Conservation (phyloP, 2,329 filamentous ascomycete genomes). For the Aspergillus sp. region DNA sequence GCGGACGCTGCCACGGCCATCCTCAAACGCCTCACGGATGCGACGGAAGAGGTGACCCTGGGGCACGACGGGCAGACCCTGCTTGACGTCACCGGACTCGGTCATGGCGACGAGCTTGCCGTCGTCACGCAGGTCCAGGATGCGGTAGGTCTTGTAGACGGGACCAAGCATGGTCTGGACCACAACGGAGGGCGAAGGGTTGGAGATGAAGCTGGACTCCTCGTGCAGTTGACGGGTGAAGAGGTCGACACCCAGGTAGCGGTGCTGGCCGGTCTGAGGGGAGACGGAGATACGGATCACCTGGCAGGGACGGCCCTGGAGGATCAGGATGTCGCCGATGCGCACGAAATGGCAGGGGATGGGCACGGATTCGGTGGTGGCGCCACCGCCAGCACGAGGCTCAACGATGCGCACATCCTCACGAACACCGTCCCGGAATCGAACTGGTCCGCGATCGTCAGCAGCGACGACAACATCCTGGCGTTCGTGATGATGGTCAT, state of each 20-base stretch:
- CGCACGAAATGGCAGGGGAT: slow-evolving; percentile 99
- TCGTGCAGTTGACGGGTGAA: slow-evolving; percentile 99
- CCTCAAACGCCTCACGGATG: slow-evolving; percentile 79
- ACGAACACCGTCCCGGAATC: slow-evolving; percentile 44
- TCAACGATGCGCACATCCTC: slow-evolving; percentile 52
- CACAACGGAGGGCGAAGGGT: slow-evolving; percentile 92
- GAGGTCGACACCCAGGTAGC: slow-evolving; percentile 98
- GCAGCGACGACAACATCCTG: slow-evolving; percentile 40
- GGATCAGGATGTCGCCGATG: slow-evolving; percentile 96
- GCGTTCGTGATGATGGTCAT: slow-evolving; percentile 35
- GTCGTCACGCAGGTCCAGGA: slow-evolving; percentile 92
- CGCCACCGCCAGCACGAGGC: slow-evolving; percentile 43
- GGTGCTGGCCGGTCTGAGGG: slow-evolving; percentile 96
- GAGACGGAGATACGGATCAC: slow-evolving; percentile 99
- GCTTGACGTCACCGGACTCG: slow-evolving; percentile 98
- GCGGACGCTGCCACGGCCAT: slow-evolving; percentile 88
- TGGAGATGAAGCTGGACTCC: slow-evolving; percentile 96
- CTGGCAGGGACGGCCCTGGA: slow-evolving; percentile 98
- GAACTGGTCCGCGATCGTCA: slow-evolving; percentile 45
- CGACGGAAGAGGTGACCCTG: slow-evolving; percentile 86
- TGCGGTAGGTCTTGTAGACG: slow-evolving; percentile 99
- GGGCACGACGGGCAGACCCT: slow-evolving; percentile 87
- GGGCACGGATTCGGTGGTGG: slow-evolving; percentile 79
- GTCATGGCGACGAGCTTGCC: slow-evolving; percentile 90
- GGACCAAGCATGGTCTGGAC: slow-evolving; percentile 99